phyloP scores from a whole-genome alignment of 345 rosid species.

The Clarkia xantiana region DNA sequence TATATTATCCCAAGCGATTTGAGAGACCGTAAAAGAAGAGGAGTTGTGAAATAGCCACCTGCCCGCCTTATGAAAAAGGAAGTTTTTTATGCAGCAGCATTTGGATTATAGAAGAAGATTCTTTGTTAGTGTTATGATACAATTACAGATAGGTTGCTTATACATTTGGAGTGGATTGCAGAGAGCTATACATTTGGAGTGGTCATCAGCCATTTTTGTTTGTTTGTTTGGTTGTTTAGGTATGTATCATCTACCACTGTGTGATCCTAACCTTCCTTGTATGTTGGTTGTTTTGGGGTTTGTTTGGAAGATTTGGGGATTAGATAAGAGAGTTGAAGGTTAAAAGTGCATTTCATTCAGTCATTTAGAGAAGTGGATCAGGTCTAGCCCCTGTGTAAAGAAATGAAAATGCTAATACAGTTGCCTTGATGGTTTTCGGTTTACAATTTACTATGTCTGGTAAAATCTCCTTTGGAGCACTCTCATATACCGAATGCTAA shows the following conservation, averaged over 20 bases:
- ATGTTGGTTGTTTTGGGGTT: slow-evolving; percentile 24
- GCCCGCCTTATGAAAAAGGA: too few relatives aligned
- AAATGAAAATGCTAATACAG: too few relatives aligned
- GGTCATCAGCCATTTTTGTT: slow-evolving; percentile 6
- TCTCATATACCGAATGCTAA: too few relatives aligned
- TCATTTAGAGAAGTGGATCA: too few relatives aligned
- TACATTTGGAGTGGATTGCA: slow-evolving; percentile 3
- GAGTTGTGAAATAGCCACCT: slow-evolving; percentile 25
- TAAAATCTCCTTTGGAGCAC: too few relatives aligned
- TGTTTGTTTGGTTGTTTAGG: slow-evolving; percentile 24
- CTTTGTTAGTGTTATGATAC: slow-evolving; percentile 10
- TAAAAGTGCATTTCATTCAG: too few relatives aligned
- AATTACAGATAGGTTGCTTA: slow-evolving; percentile 18
- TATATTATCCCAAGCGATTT: slow-evolving; percentile 61
- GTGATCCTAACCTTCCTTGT: slow-evolving; percentile 20
- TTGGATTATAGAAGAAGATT: slow-evolving; percentile 10
- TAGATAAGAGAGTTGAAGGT: too few relatives aligned
- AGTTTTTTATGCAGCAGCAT: not conserved
- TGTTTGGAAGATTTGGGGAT: not conserved
- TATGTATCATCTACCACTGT: slow-evolving; percentile 16
- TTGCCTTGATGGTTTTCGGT: too few relatives aligned
- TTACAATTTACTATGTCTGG: too few relatives aligned
- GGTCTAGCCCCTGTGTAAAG: too few relatives aligned
- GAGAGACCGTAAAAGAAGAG: slow-evolving; percentile 34
- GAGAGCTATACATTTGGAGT: too few relatives aligned